These are phyloP conservation scores for Trichoderma cornu-damae DNA, from an alignment of 2,329 filamentous ascomycete genomes.

Conservation along the genomic window DNA sequence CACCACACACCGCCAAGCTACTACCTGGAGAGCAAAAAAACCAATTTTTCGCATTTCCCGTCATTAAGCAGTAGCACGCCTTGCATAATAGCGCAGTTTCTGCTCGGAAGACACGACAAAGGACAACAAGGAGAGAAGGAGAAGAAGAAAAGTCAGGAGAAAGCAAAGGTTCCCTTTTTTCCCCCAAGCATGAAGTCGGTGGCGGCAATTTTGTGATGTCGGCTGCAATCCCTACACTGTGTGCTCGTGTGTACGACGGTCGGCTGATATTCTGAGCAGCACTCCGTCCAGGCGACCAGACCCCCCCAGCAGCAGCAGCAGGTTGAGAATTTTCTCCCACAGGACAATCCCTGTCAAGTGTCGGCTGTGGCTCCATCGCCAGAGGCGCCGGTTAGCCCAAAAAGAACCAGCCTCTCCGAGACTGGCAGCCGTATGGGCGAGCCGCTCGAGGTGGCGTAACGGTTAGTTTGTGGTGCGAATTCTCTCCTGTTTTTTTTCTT, in stretches of 20 bases:
- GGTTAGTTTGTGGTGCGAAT: slow-evolving; percentile 14
- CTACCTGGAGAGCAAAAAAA: slow-evolving; percentile 5
- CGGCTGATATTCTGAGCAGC: slow-evolving; percentile 10
- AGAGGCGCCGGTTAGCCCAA: slow-evolving; percentile 1
- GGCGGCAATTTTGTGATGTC: slow-evolving; percentile 8
- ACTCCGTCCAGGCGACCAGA: neutral
- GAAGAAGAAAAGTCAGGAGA: neutral
- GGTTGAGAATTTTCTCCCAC: slow-evolving; percentile 16
- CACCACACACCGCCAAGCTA: slow-evolving; percentile 14
- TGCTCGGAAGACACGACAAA: slow-evolving; percentile 3
- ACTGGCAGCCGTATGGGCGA: slow-evolving; percentile 5
- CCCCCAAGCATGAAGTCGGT: neutral
- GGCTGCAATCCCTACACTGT: neutral
- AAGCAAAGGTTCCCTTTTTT: neutral
- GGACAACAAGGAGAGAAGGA: neutral
- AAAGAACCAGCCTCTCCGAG: slow-evolving; percentile 18
- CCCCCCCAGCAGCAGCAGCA: neutral
- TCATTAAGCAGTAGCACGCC: slow-evolving; percentile 16
- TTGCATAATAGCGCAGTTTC: slow-evolving; percentile 13
- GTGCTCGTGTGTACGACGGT: neutral
- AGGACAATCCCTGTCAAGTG: slow-evolving; percentile 13
- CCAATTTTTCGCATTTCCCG: slow-evolving; percentile 9
- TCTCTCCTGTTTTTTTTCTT: neutral
- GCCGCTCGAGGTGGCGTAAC: neutral
- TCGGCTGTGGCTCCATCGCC: slow-evolving; percentile 16